Percentiles rank a stretch among this genome's conserved stretches.
phyloP scores from a whole-genome alignment of 2,329 filamentous ascomycete species.

The Coniochaeta prunicola region DNA sequence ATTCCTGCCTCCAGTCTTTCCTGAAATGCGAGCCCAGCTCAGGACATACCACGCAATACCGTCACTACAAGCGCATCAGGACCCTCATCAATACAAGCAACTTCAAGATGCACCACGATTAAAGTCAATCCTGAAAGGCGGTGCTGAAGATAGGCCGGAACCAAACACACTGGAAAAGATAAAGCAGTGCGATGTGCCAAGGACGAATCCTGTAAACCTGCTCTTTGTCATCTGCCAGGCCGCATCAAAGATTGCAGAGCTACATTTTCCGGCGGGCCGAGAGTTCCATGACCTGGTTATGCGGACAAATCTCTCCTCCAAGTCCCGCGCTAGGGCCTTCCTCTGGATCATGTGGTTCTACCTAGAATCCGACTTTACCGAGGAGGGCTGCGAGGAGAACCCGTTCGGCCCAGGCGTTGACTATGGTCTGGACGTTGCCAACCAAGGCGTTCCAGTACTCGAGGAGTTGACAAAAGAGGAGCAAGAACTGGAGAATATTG shows the following conservation, averaged over 20 bases:
- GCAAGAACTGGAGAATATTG: constrained; percentile 64
- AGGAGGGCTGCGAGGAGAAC: constrained; percentile 81
- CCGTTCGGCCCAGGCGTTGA: constrained; percentile 74
- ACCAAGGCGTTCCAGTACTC: constrained; percentile 63
- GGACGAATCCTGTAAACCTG: constrained; percentile 94
- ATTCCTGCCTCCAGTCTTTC: constrained; percentile 63
- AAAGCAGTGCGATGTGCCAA: constrained; percentile 55
- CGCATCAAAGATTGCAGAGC: constrained; percentile 83
- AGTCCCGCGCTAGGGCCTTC: constrained; percentile 79
- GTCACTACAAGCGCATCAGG: constrained; percentile 88
- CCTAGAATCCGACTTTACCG: constrained; percentile 88
- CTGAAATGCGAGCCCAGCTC: constrained; percentile 96
- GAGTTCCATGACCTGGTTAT: constrained; percentile 98
- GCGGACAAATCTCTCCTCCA: constrained; percentile 75
- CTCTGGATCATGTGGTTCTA: constrained; percentile 99
- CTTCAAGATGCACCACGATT: constrained; percentile 91
- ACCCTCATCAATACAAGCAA: constrained; percentile 94
- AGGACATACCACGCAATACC: constrained; percentile 98
- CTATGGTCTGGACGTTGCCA: constrained; percentile 56
- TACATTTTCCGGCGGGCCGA: constrained; percentile 76
- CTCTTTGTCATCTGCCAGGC: constrained; percentile 91
- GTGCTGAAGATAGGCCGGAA: constrained; percentile 82
- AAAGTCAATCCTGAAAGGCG: constrained; percentile 95
- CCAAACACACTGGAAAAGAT: constrained; percentile 80
- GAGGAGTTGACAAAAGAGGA: constrained; percentile 59